phyloP scores from a whole-genome alignment of 331 rosid genomes.

The Cucumis variabilis region DNA sequence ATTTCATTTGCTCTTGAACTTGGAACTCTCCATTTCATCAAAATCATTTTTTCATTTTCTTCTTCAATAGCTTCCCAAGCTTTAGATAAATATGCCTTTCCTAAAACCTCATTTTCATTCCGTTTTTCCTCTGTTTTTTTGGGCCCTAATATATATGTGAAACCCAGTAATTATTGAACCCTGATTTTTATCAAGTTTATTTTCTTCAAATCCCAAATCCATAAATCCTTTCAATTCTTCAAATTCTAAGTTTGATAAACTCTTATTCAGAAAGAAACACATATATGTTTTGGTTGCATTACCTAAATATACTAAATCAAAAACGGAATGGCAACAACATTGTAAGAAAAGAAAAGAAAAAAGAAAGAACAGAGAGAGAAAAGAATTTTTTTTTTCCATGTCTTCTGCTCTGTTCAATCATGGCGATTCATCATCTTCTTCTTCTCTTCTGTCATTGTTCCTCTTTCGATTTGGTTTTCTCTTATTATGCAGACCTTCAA shows the following conservation, averaged over 20 bases:
- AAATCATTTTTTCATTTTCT: slow-evolving; percentile 29
- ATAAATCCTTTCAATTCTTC: slow-evolving; percentile 80
- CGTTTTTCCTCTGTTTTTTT: slow-evolving; percentile 19
- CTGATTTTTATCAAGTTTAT: slow-evolving; percentile 56
- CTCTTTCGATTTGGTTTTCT: too few relatives aligned
- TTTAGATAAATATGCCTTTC: slow-evolving; percentile 67
- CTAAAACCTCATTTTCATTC: slow-evolving; percentile 36
- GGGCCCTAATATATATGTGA: slow-evolving; percentile 60
- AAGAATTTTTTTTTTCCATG: too few relatives aligned
- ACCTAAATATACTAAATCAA: too few relatives aligned
- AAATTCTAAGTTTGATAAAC: slow-evolving; percentile 77
- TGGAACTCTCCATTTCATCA: slow-evolving; percentile 61
- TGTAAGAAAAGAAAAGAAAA: too few relatives aligned
- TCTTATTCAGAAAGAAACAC: slow-evolving; percentile 38
- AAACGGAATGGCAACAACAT: too few relatives aligned
- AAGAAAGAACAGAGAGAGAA: too few relatives aligned
- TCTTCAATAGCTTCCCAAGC: slow-evolving; percentile 67
- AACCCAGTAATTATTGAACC: slow-evolving; percentile 74
- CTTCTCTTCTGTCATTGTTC: too few relatives aligned
- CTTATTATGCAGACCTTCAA: too few relatives aligned
- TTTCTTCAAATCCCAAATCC: slow-evolving; percentile 91
- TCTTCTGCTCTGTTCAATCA: too few relatives aligned
- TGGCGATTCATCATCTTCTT: too few relatives aligned
- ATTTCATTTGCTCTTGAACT: slow-evolving; percentile 42
- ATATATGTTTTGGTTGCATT: too few relatives aligned